phyloP scores from a whole-genome alignment of 257 asterid genomes.

The Voacanga thouarsii region DNA sequence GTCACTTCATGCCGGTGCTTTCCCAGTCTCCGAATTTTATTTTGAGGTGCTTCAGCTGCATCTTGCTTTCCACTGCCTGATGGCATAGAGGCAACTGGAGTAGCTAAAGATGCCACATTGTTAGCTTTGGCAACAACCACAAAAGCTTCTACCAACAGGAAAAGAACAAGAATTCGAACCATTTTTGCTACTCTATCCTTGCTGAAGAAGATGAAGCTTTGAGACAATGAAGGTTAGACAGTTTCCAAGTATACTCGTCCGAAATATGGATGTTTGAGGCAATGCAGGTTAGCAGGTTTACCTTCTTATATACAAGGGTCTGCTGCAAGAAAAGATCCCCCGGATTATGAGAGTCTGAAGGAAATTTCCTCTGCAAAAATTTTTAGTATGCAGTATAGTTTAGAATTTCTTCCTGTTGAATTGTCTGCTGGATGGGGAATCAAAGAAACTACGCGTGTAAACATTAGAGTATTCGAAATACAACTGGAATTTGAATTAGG shows the following conservation, averaged over 20 bases:
- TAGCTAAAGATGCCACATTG: neutral
- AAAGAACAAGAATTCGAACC: conserved; percentile 20
- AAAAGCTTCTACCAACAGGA: conserved; percentile 17
- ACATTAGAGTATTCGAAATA: conserved; percentile 23
- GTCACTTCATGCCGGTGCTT: conserved; percentile 9
- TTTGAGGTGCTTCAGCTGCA: neutral
- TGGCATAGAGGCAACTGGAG: conserved; percentile 11
- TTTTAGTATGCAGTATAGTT: conserved; percentile 2
- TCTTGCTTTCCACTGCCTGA: neutral
- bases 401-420: conserved; percentile 13
- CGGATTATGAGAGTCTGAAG: conserved; percentile 1
- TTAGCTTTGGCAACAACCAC: conserved; percentile 17
- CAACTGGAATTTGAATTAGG: conserved; percentile 30
- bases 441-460: conserved; percentile 34
- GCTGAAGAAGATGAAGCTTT: neutral
- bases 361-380: conserved; percentile 28
- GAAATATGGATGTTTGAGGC: conserved; percentile 8
- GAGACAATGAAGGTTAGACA: neutral
- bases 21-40: conserved; percentile 17
- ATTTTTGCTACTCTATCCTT: neutral
- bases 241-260: neutral
- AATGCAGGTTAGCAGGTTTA: neutral
- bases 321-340: neutral
- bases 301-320: conserved; percentile 3
- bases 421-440: conserved; percentile 41